A percentile compares a stretch with the other conserved stretches of the same genome.
Evolutionary conservation across 441 rosid genomes (phyloP).

Genomic region (Aquilaria agallochum): DNA sequence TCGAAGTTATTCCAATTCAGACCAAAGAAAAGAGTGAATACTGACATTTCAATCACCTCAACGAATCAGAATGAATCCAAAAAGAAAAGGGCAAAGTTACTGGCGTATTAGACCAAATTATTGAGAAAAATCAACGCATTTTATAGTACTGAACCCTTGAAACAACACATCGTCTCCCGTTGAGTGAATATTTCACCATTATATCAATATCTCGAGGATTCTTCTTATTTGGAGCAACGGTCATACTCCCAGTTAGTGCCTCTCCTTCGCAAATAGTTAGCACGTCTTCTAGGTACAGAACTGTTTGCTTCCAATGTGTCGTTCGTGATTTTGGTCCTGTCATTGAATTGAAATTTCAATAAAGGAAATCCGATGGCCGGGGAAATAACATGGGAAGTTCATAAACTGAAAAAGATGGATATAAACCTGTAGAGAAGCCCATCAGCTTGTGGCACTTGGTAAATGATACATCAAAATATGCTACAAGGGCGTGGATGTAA

Average conservation of each 20-base stretch:
- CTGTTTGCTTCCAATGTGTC: constrained; percentile 99
- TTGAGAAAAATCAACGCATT: constrained; percentile 52
- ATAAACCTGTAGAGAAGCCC: constrained; percentile 94
- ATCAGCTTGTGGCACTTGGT: constrained; percentile 88
- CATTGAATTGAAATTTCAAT: constrained; percentile 1
- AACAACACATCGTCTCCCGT: constrained; percentile 55
- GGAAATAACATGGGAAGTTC: neutral
- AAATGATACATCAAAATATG: constrained; percentile 93
- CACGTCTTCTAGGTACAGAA: constrained; percentile 88
- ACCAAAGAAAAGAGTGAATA: too few species aligned
- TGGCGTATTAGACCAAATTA: neutral
- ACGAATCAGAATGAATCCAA: constrained; percentile 3
- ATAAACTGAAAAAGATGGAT: constrained; percentile 1
- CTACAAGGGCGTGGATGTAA: constrained; percentile 95
- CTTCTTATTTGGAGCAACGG: constrained; percentile 82
- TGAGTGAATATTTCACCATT: constrained; percentile 65
- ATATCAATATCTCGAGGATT: constrained; percentile 95
- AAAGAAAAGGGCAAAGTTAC: constrained; percentile 7
- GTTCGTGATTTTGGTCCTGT: constrained; percentile 69
- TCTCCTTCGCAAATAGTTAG: constrained; percentile 92
- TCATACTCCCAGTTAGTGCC: constrained; percentile 77
- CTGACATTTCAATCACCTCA: too few species aligned
- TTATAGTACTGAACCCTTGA: constrained; percentile 75
- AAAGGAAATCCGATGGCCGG: constrained; percentile 1
- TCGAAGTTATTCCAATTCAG: too few species aligned